phyloP scores from a whole-genome alignment of 2,329 filamentous ascomycete genomes.

The Xylariaceae sp. region DNA sequence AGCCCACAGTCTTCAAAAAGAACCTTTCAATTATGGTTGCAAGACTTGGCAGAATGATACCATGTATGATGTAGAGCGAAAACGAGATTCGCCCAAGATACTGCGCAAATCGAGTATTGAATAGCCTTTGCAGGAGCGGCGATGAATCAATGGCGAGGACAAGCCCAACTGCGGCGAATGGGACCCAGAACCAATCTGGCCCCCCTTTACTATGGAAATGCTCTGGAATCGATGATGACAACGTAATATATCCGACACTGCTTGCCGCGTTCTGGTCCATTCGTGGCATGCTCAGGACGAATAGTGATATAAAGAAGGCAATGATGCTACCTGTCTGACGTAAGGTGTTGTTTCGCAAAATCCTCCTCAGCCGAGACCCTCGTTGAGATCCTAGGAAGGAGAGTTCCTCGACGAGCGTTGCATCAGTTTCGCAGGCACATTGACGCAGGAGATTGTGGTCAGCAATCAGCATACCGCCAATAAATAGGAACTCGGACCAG shows the following conservation, averaged over 20 bases:
- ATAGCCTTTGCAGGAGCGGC: slow-evolving; percentile 20
- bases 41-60: slow-evolving; percentile 20
- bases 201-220: slow-evolving; percentile 7
- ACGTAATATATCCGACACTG: slow-evolving; percentile 16
- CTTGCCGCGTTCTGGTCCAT: slow-evolving; percentile 12
- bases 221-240: slow-evolving; percentile 17
- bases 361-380: too few relatives aligned
- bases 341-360: too few relatives aligned
- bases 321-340: not conserved
- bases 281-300: slow-evolving; percentile 21
- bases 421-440: too few relatives aligned
- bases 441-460: slow-evolving; percentile 8
- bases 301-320: slow-evolving; percentile 11
- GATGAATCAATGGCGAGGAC: slow-evolving; percentile 19
- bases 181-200: slow-evolving; percentile 24
- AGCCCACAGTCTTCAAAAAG: slow-evolving; percentile 9
- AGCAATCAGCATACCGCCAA: slow-evolving; percentile 28
- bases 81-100: slow-evolving; percentile 26
- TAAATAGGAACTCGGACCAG: slow-evolving; percentile 27
- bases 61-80: slow-evolving; percentile 25
- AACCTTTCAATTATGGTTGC: slow-evolving; percentile 11
- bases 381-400: too few relatives aligned
- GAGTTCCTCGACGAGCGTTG: too few relatives aligned
- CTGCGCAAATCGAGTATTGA: slow-evolving; percentile 23
- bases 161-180: slow-evolving; percentile 21